Evolutionary conservation across 2,329 filamentous ascomycete genomes (phyloP).

Genomic region (Pyrenochaeta sp.): DNA sequence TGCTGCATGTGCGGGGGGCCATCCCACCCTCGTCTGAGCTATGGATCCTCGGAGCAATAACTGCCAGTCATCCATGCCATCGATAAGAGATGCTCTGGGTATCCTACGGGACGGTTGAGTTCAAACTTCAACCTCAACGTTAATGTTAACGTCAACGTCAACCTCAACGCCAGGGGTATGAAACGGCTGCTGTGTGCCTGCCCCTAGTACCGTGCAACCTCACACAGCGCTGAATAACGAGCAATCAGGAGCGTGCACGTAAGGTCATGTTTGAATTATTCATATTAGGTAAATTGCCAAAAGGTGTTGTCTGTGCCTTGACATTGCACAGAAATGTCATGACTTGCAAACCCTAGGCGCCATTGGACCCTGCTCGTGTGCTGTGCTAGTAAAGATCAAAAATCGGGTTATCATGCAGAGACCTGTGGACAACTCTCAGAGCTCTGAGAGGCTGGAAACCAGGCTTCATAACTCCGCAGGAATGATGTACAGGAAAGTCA

Average conservation of each 20-base stretch:
- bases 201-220: constrained; percentile 10
- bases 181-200: constrained; percentile 10
- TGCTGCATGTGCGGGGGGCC: neutral
- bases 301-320: neutral
- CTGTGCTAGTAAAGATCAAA: constrained; percentile 19
- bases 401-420: constrained; percentile 30
- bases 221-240: constrained; percentile 10
- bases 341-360: neutral
- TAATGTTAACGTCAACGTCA: neutral
- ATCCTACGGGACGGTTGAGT: neutral
- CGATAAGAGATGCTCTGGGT: neutral
- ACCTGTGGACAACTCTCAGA: constrained; percentile 21
- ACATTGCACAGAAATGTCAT: neutral
- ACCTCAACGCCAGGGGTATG: constrained; percentile 4
- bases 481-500: constrained; percentile 31
- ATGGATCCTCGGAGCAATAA: neutral
- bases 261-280: neutral
- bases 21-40: neutral
- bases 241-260: constrained; percentile 9
- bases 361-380: constrained; percentile 1
- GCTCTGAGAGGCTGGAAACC: constrained; percentile 16
- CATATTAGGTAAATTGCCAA: neutral
- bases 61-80: neutral
- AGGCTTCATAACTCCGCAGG: constrained; percentile 30
- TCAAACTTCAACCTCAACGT: too few relatives aligned